These are phyloP conservation scores for Chenopodium berlandieri DNA, from an alignment of 148 eudicot species.

Conservation along the genomic window DNA sequence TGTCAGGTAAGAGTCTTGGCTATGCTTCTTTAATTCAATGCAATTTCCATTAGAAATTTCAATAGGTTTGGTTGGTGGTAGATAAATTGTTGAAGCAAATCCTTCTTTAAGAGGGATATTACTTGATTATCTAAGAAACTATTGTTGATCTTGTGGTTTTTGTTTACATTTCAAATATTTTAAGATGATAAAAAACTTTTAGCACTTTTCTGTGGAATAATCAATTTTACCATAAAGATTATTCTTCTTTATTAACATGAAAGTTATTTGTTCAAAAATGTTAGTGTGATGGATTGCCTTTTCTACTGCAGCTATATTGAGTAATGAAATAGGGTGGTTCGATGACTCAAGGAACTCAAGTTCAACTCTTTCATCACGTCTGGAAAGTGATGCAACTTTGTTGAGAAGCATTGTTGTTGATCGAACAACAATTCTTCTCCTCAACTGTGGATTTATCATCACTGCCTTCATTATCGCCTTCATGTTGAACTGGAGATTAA, in stretches of 20 bases:
- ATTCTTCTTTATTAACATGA: not conserved
- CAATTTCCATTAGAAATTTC: not conserved
- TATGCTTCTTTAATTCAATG: not conserved
- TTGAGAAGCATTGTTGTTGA: constrained; percentile 72
- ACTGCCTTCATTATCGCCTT: constrained; percentile 84
- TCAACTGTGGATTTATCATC: constrained; percentile 69
- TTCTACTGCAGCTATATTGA: constrained; percentile 76
- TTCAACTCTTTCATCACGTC: constrained; percentile 80
- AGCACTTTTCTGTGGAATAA: not conserved
- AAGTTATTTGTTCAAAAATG: not conserved
- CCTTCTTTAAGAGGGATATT: not conserved
- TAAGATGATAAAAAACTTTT: not conserved
- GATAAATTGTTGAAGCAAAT: not conserved
- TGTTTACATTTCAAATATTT: not conserved
- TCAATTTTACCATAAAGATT: not conserved
- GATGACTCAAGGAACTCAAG: constrained; percentile 81
- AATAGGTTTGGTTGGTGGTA: not conserved
- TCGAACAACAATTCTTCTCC: constrained; percentile 70
- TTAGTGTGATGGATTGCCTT: constrained; percentile 9
- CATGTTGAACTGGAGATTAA: constrained; percentile 87
- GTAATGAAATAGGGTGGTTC: constrained; percentile 96
- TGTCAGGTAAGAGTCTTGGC: constrained; percentile 58
- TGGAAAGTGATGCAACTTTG: constrained; percentile 89
- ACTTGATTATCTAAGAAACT: not conserved
- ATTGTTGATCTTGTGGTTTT: not conserved